These are phyloP conservation scores for Petrea volubilis DNA, from an alignment of 257 asterid genomes.

Conservation along the genomic window DNA sequence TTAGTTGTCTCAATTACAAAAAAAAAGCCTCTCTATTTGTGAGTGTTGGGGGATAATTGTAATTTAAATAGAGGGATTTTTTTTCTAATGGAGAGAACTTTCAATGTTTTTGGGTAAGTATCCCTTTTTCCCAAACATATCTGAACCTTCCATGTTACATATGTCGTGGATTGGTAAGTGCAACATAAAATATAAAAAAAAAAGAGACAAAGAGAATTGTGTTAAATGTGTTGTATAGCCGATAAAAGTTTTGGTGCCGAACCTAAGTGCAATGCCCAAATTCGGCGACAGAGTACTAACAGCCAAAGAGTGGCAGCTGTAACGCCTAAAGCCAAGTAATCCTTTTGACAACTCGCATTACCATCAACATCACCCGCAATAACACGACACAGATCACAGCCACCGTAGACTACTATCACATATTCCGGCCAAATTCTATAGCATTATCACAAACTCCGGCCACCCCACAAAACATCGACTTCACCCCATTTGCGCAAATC, in stretches of 20 bases:
- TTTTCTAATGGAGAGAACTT: too few species aligned
- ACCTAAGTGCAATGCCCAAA: not conserved
- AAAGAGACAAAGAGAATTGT: too few species aligned
- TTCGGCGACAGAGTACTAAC: slow-evolving; percentile 5
- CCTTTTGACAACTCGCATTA: slow-evolving; percentile 26
- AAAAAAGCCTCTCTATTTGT: too few species aligned
- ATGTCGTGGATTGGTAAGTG: too few species aligned
- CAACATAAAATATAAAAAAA: too few species aligned
- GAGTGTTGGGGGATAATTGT: too few species aligned
- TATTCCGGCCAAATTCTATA: slow-evolving; percentile 12
- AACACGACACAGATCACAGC: not conserved
- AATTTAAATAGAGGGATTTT: too few species aligned
- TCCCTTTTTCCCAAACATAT: too few species aligned
- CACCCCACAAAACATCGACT: not conserved
- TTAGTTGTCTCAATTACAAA: too few species aligned
- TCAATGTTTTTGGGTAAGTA: too few species aligned
- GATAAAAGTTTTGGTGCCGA: not conserved
- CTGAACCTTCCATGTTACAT: too few species aligned
- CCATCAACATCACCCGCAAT: slow-evolving; percentile 17
- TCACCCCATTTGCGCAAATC: not conserved
- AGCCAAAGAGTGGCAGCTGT: slow-evolving; percentile 41
- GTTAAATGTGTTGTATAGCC: too few species aligned
- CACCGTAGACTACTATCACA: slow-evolving; percentile 11
- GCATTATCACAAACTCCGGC: slow-evolving; percentile 17
- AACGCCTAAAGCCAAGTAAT: slow-evolving; percentile 29